phyloP scores from a whole-genome alignment of 2,329 filamentous ascomycete genomes.

The Cadophora sp. region DNA sequence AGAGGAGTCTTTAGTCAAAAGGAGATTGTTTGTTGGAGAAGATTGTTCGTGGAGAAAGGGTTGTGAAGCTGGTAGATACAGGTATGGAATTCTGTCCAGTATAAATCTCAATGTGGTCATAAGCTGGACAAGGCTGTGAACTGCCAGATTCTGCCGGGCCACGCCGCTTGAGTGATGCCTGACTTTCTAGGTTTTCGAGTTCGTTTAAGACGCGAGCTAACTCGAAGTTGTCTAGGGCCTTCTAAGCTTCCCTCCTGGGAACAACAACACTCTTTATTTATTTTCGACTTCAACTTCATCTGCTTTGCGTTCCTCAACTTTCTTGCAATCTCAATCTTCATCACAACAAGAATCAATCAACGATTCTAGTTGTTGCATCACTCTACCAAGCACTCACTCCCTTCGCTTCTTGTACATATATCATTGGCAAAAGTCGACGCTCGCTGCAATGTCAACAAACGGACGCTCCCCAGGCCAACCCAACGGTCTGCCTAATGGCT shows the following conservation, averaged over 20 bases:
- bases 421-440: not conserved
- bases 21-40: not conserved
- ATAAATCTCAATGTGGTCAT: constrained; percentile 10
- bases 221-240: constrained; percentile 1
- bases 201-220: not conserved
- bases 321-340: not conserved
- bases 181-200: not conserved
- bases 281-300: not conserved
- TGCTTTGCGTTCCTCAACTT: not conserved
- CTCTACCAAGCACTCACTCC: not conserved
- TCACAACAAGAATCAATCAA: not conserved
- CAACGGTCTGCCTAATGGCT: not conserved
- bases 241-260: not conserved
- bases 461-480: not conserved
- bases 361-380: not conserved
- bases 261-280: constrained; percentile 11
- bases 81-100: constrained; percentile 4
- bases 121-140: constrained; percentile 13
- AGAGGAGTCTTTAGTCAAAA: not conserved
- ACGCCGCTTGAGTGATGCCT: constrained; percentile 8
- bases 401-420: not conserved
- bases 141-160: not conserved
- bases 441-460: constrained; percentile 7
- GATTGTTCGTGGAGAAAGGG: not conserved
- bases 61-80: not conserved